Conservation (phyloP, 257 asterid species). For the Plantago ovata region DNA sequence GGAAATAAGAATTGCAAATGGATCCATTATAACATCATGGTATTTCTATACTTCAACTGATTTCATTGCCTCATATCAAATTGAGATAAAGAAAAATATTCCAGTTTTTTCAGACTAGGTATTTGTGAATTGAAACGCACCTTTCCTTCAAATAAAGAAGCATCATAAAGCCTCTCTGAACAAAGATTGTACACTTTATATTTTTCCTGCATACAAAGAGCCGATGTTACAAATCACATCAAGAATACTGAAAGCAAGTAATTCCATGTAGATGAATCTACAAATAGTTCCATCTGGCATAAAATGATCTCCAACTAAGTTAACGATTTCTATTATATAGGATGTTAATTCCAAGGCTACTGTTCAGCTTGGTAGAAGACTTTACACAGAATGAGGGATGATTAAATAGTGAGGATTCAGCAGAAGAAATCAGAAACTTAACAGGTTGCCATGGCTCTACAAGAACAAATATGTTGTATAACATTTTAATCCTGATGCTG, state of each 20-base stretch:
- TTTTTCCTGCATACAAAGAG: constrained; percentile 60
- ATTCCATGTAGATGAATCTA: constrained; percentile 4
- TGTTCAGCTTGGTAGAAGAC: too few relatives aligned
- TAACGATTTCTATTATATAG: too few relatives aligned
- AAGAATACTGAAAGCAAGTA: constrained; percentile 7
- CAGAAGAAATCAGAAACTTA: too few relatives aligned
- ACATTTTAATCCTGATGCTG: too few relatives aligned
- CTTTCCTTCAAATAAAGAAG: constrained; percentile 95
- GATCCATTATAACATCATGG: too few relatives aligned
- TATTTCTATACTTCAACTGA: too few relatives aligned
- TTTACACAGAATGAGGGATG: too few relatives aligned
- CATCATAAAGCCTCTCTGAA: constrained; percentile 94
- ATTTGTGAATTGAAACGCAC: constrained; percentile 30
- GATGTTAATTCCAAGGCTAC: too few relatives aligned
- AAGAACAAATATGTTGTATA: too few relatives aligned
- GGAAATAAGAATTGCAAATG: too few relatives aligned
- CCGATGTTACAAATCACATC: neutral
- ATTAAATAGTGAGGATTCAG: too few relatives aligned
- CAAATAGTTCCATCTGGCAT: neutral
- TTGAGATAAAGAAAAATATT: constrained; percentile 8
- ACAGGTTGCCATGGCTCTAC: too few relatives aligned
- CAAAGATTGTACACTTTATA: constrained; percentile 97
- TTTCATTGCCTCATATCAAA: neutral
- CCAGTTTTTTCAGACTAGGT: constrained; percentile 11
- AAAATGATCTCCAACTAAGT: neutral